A percentile compares a stretch with the other conserved stretches of the same genome.
Conservation (phyloP, 371 early-diverging fungal genomes). For the Parasitella parasitica region DNA sequence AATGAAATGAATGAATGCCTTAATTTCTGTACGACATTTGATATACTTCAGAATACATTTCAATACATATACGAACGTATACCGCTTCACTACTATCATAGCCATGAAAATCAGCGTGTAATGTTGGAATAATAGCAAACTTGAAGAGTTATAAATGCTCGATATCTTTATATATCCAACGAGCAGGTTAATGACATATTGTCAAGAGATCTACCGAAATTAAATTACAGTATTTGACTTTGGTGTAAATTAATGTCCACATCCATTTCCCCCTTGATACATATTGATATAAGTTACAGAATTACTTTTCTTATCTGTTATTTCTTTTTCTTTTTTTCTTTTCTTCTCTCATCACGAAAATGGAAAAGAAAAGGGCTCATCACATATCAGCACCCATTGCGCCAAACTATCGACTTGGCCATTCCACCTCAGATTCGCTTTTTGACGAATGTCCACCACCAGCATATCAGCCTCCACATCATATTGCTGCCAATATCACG, state of each 20-base stretch:
- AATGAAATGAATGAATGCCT: not conserved
- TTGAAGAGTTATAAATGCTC: no score
- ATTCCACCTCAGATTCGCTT: conserved; percentile 15
- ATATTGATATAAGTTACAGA: not conserved
- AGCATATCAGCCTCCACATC: conserved; percentile 19
- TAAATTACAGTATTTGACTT: not conserved
- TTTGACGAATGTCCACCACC: conserved; percentile 24
- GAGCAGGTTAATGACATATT: no score
- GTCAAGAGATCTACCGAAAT: no score
- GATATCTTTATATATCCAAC: no score
- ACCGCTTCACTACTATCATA: no score
- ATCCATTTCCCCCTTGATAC: not conserved
- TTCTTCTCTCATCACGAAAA: not conserved
- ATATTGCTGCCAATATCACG: not conserved
- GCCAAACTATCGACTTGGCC: conserved; percentile 11
- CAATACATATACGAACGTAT: no score
- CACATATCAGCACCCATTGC: conserved; percentile 22
- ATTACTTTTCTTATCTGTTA: no score
- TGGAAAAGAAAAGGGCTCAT: conserved; percentile 17
- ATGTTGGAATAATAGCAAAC: no score
- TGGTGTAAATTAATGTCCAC: not conserved
- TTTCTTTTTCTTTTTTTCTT: not conserved
- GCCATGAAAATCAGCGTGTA: no score
- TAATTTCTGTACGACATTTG: not conserved
- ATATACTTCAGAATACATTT: no score